Conservation (phyloP, 2,329 filamentous ascomycete genomes). For the Metarhizium robertsii region DNA sequence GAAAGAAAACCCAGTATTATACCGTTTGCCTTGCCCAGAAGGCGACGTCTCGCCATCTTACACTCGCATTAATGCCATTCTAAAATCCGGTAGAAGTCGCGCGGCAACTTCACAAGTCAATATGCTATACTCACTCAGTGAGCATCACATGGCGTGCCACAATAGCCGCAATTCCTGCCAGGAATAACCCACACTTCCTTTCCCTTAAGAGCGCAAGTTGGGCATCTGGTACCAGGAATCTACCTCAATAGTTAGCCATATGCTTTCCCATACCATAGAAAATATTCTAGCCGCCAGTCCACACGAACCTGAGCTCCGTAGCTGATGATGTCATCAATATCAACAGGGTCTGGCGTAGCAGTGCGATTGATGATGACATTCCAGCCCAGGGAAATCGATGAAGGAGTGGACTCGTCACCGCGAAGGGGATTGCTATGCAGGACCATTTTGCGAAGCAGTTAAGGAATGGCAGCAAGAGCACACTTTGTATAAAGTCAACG, state of each 20-base stretch:
- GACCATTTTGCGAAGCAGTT: background rate
- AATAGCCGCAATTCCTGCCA: conserved; percentile 40
- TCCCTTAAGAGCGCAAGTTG: conserved; percentile 38
- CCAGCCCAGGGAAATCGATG: background rate
- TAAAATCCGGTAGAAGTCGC: background rate
- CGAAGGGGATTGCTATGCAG: background rate
- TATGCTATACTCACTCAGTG: background rate
- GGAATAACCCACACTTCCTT: conserved; percentile 48
- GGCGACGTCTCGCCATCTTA: background rate
- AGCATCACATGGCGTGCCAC: conserved; percentile 33
- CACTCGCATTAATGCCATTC: background rate
- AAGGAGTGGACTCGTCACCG: background rate
- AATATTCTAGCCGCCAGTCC: too few species aligned
- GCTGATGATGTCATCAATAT: conserved; percentile 3
- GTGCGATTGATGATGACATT: background rate
- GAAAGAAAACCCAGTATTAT: background rate
- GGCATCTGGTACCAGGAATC: conserved; percentile 42
- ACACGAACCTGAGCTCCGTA: conserved; percentile 8
- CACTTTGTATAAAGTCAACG: background rate
- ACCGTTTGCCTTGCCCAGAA: background rate
- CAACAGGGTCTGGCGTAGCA: conserved; percentile 1
- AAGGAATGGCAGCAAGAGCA: too few species aligned
- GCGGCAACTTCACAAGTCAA: background rate
- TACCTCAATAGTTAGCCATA: conserved; percentile 9
- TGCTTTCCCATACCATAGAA: background rate